Evolutionary conservation across 768 basidiomycete species (phyloP), one percentile per base, ranked within the genome.

Genomic region (Amanita molliuscula): DNA sequence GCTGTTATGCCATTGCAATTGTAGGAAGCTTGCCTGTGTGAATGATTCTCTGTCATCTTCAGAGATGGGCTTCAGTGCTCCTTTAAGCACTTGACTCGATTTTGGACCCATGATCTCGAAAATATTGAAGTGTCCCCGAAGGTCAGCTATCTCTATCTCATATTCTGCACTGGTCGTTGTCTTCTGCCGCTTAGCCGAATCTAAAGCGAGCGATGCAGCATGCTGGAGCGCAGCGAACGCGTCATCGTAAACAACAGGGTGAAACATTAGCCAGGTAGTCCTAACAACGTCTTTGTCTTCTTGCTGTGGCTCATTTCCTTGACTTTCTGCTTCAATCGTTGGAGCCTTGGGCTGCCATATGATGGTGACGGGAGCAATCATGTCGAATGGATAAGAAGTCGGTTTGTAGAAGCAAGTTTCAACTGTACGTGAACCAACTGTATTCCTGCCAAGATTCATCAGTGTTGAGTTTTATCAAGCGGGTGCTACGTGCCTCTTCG

Each of bases 81-180:
- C 83, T 57, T 76, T 79, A 45, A 86, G 63, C 9, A 93, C 78
- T 59, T 87, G 84, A 48, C 75, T 88, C 0, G 87, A 74, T 60
- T 81, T 86, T 3, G 89, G 89, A 2, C 95, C 95, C 72, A 87
- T 85, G 29, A 97, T 77, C 62, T 98, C 94, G 57, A 95, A 95
- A 4, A 81, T 73, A 53, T 87, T 88, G 37, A 91, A 57, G 44
- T 81, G 76, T 1, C 78, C 79, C 49, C 84, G 69, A 43, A 93
- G 62, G 61, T 94, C 88, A 6, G 74, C 71, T 13, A 94, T 71
- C 55, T 88, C 81, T 8, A 92, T 64, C 18, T 73, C 68, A 34
- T 20, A 67, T 54, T 36, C 63, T 62, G 34, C 57, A 49, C 38
- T 54, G 54, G 28, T 54, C 58, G 46, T 26, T 21, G 52, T 52